A percentile compares a stretch with the other conserved stretches of the same genome.
phyloP scores from a whole-genome alignment of 441 rosid genomes.

The Adansonia grandidieri region DNA sequence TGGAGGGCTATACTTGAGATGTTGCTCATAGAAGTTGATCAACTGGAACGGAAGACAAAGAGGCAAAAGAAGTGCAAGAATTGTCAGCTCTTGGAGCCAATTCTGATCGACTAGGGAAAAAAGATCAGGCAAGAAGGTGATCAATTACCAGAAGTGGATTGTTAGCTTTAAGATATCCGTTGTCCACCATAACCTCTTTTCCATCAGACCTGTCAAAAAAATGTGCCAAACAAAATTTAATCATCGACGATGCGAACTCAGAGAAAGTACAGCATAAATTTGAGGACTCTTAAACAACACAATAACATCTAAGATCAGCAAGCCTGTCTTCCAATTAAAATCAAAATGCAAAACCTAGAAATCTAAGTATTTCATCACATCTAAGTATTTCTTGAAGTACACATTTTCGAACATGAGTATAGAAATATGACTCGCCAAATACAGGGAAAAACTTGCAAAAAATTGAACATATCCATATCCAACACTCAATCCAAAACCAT shows the following conservation, averaged over 20 bases:
- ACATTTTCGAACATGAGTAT: too few species aligned
- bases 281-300: conserved; percentile 1
- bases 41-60: conserved; percentile 51
- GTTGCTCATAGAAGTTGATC: conserved; percentile 91
- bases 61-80: conserved; percentile 12
- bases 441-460: too few species aligned
- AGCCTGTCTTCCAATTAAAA: neutral
- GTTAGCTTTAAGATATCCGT: conserved; percentile 81
- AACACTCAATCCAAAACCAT: too few species aligned
- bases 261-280: conserved; percentile 1
- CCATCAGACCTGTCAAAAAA: conserved; percentile 76
- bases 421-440: too few species aligned
- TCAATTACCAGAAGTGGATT: conserved; percentile 79
- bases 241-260: neutral
- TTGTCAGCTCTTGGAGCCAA: neutral
- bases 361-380: neutral
- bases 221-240: conserved; percentile 6
- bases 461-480: too few species aligned
- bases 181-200: conserved; percentile 82
- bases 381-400: too few species aligned
- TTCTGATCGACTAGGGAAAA: neutral
- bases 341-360: neutral
- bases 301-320: neutral
- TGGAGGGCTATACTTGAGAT: conserved; percentile 32
- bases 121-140: conserved; percentile 19